Evolutionary conservation across 306 rosid genomes (phyloP).

Genomic region (Cotoneaster glaucophyllus): DNA sequence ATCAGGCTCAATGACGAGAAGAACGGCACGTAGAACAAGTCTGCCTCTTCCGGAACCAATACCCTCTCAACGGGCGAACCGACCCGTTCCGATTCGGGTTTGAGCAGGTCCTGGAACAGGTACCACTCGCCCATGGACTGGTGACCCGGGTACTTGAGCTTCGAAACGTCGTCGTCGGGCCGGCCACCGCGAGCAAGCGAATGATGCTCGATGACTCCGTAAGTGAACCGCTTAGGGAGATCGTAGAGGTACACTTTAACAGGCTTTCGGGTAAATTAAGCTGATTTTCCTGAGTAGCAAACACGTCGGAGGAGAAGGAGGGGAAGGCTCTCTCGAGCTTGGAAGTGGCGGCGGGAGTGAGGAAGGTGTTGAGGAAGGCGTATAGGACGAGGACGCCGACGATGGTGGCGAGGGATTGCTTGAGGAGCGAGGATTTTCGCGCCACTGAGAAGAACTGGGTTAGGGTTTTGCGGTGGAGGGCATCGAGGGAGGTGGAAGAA

Average conservation of each 20-base stretch:
- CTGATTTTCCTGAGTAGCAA: background rate
- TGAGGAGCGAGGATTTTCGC: slow-evolving; percentile 50
- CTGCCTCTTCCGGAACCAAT: slow-evolving; percentile 83
- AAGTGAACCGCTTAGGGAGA: slow-evolving; percentile 63
- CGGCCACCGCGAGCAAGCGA: slow-evolving; percentile 65
- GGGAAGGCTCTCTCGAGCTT: slow-evolving; percentile 28
- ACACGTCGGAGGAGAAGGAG: slow-evolving; percentile 1
- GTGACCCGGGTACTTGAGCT: slow-evolving; percentile 80
- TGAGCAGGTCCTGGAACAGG: slow-evolving; percentile 51
- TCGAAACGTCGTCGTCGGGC: slow-evolving; percentile 7
- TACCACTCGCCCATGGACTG: slow-evolving; percentile 98
- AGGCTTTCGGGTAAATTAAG: background rate
- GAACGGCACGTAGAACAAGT: slow-evolving; percentile 73
- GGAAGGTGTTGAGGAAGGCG: slow-evolving; percentile 39
- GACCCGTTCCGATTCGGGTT: slow-evolving; percentile 42
- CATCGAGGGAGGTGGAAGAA: background rate
- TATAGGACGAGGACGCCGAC: slow-evolving; percentile 36
- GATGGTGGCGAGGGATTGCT: slow-evolving; percentile 47
- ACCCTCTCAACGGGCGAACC: slow-evolving; percentile 54
- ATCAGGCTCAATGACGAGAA: slow-evolving; percentile 73
- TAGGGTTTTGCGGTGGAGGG: background rate
- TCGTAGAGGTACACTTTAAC: slow-evolving; percentile 58
- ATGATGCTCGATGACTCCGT: slow-evolving; percentile 60
- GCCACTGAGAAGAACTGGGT: slow-evolving; percentile 25
- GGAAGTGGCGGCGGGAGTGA: slow-evolving; percentile 38